These are phyloP conservation scores for Linnemannia zychae DNA, from an alignment of 192 early-diverging fungal species.

Conservation along the genomic window DNA sequence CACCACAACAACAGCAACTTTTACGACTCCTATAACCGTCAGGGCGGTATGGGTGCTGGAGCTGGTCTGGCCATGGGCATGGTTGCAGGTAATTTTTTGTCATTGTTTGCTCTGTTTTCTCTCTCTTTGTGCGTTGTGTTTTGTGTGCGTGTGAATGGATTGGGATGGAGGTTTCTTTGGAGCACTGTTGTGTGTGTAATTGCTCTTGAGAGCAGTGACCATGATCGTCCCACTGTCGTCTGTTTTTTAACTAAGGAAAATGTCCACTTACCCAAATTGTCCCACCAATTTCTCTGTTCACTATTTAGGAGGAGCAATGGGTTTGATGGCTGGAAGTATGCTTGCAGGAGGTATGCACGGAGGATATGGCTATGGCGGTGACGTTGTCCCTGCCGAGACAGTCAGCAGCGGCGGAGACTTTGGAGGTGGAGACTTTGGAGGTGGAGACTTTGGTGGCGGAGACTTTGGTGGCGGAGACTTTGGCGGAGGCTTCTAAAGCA, in stretches of 20 bases:
- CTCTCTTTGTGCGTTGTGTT: not conserved
- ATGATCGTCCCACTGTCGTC: not conserved
- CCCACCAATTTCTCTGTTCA: not conserved
- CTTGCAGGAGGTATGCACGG: constrained; percentile 26
- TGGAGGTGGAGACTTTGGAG: constrained; percentile 23
- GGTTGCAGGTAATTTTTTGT: constrained; percentile 21
- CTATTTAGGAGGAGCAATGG: constrained; percentile 41
- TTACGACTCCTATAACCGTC: constrained; percentile 37
- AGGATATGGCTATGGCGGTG: constrained; percentile 16
- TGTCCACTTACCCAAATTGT: not conserved
- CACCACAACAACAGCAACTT: constrained; percentile 9
- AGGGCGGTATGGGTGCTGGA: constrained; percentile 46
- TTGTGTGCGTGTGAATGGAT: not conserved
- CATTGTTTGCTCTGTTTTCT: not conserved
- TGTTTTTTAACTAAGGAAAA: not conserved
- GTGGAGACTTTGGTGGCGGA: not conserved
- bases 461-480: too few relatives aligned
- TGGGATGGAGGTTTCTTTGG: too few relatives aligned
- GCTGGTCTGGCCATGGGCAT: constrained; percentile 49
- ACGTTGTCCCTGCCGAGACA: constrained; percentile 15
- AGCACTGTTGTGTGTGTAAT: not conserved
- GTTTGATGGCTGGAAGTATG: constrained; percentile 37
- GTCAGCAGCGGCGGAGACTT: constrained; percentile 29
- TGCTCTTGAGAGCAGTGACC: not conserved
- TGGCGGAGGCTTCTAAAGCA: constrained; percentile 9